Percentiles rank a stretch among this genome's conserved stretches.
phyloP scores from a whole-genome alignment of 164 flowering plant genomes.

The Echeveria elegans region DNA sequence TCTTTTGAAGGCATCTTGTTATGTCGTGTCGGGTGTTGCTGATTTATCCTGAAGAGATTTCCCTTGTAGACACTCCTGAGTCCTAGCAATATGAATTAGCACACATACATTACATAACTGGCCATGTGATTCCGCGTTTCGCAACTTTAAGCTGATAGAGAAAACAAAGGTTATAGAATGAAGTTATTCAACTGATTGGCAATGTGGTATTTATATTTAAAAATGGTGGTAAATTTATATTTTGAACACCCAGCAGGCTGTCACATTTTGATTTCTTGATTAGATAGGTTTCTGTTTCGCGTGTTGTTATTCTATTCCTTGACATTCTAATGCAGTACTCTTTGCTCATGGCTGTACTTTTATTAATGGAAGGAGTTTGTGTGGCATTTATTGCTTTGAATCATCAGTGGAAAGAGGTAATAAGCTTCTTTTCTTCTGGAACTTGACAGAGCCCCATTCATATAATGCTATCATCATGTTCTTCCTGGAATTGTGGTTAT shows the following conservation, averaged over 20 bases:
- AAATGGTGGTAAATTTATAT: background rate
- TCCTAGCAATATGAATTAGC: too few species aligned
- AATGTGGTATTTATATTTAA: background rate
- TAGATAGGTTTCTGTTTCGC: background rate
- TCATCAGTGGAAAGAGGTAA: constrained; percentile 66
- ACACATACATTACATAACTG: too few species aligned
- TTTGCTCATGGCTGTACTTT: constrained; percentile 12
- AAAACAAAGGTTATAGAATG: too few species aligned
- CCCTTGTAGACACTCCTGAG: too few species aligned
- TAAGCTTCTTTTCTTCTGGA: constrained; percentile 9
- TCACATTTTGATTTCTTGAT: background rate
- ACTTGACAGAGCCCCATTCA: background rate
- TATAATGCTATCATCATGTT: background rate
- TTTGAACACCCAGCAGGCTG: background rate
- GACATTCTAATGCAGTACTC: background rate
- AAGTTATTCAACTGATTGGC: background rate
- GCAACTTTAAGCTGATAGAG: too few species aligned
- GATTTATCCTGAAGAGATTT: too few species aligned
- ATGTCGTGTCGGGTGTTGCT: too few species aligned
- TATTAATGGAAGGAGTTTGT: constrained; percentile 53
- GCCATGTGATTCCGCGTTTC: too few species aligned
- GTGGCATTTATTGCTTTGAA: constrained; percentile 57
- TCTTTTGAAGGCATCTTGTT: too few species aligned
- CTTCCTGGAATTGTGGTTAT: background rate
- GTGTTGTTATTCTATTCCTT: too few species aligned